phyloP scores from a whole-genome alignment of 2,329 filamentous ascomycete genomes.

The Diaporthe sp. region DNA sequence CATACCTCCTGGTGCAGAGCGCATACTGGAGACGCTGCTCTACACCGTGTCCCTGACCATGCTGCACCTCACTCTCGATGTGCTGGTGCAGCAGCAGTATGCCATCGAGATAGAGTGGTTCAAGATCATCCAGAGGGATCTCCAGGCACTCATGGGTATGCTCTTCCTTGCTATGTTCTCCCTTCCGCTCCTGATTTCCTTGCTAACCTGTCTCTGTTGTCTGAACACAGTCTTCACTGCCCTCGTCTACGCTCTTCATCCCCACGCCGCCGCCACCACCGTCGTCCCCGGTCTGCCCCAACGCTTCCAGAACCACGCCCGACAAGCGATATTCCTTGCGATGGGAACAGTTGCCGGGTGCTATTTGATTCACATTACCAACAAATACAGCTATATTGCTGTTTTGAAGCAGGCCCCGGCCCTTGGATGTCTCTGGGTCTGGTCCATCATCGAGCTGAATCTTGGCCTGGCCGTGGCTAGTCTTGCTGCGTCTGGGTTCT shows the following conservation, averaged over 20 bases:
- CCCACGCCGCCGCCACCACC: conserved; percentile 61
- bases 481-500: conserved; percentile 59
- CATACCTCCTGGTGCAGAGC: conserved; percentile 62
- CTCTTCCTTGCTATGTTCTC: conserved; percentile 7
- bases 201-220: neutral
- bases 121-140: conserved; percentile 65
- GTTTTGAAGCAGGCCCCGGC: conserved; percentile 95
- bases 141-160: conserved; percentile 67
- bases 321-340: conserved; percentile 74
- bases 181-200: conserved; percentile 16
- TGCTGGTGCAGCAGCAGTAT: conserved; percentile 85
- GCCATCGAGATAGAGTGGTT: conserved; percentile 74
- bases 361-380: conserved; percentile 86
- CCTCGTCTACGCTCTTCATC: conserved; percentile 70
- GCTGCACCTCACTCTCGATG: conserved; percentile 83
- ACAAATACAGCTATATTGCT: conserved; percentile 83
- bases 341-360: conserved; percentile 75
- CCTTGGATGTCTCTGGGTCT: conserved; percentile 91
- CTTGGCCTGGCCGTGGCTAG: conserved; percentile 74
- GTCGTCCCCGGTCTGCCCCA: conserved; percentile 65
- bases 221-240: conserved; percentile 64
- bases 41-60: conserved; percentile 75
- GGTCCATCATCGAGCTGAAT: conserved; percentile 90
- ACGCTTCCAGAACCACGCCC: conserved; percentile 61
- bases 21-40: conserved; percentile 67